A percentile compares a stretch with the other conserved stretches of the same genome.
Conservation (phyloP, 768 basidiomycete species). For the Postia placenta region DNA sequence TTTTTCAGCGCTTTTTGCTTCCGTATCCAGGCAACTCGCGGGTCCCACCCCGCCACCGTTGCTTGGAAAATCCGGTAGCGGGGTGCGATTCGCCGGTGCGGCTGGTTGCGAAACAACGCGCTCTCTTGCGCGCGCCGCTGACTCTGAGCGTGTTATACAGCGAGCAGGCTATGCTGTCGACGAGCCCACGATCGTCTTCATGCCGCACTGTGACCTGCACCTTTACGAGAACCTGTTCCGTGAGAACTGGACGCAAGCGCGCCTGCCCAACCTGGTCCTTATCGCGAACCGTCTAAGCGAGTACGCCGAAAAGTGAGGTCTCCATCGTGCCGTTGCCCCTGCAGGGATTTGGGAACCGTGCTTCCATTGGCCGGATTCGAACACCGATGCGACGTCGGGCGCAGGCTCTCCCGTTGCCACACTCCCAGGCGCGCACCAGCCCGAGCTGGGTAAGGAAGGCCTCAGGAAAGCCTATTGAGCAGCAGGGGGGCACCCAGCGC, state of each 20-base stretch:
- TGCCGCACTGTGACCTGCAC: conserved; percentile 74
- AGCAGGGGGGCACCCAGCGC: too few relatives aligned
- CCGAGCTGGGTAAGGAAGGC: too few relatives aligned
- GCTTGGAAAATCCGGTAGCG: conserved; percentile 5
- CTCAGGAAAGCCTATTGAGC: too few relatives aligned
- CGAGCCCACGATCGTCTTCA: conserved; percentile 58
- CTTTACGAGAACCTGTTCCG: conserved; percentile 63
- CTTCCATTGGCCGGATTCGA: neutral
- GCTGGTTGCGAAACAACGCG: conserved; percentile 1
- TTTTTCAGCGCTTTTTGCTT: conserved; percentile 8
- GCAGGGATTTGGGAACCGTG: neutral
- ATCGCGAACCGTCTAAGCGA: conserved; percentile 62
- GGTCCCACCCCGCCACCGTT: too few relatives aligned
- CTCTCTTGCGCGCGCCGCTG: too few relatives aligned
- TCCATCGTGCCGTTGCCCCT: neutral
- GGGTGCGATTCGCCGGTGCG: conserved; percentile 6
- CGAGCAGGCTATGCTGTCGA: conserved; percentile 25
- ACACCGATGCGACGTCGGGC: conserved; percentile 3
- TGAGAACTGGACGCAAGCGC: conserved; percentile 49
- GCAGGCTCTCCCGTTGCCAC: conserved; percentile 2
- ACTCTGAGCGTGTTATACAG: conserved; percentile 20
- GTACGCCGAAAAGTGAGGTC: conserved; percentile 58
- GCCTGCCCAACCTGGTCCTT: conserved; percentile 45
- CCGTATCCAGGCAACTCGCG: too few relatives aligned
- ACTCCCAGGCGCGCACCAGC: conserved; percentile 10